Base-by-base conservation (phyloP, 345 rosid genomes). In the Salix dunnii region DNA sequence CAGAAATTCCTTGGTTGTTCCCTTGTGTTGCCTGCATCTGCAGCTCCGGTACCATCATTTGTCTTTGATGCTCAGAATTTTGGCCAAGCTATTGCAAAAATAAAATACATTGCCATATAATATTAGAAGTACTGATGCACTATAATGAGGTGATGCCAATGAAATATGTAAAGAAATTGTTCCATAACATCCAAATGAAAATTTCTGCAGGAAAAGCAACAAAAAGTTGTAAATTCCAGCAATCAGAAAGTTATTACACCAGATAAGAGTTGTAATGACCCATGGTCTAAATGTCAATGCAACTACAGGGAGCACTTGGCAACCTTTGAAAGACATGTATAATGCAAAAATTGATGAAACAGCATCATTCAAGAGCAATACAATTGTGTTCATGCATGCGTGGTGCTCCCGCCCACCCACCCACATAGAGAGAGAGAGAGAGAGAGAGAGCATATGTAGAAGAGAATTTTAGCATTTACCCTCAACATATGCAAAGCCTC, bases 1-100 rank as follows among this genome's bases (percentile, higher is more conserved):
- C 88, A 71, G 94, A 86, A 84, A 86, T 77, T 75, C 90, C 94
- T 70, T 84, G 94, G 79, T 79, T 77, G 78, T 75, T 91, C 70
- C 91, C 95, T 82, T 91, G 97, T 64, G 90, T 77, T 75, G 83
- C 88, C 86, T 91, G 98, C 90, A 90, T 86, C 80, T 86, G 88
- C 79, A 87, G 91, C 81, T 93, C 94, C 31, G 88, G 87, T 74
- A 78, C 79, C 81, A 84, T 81, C 81, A 84, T 81, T 84, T 87
- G 87, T 79, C 92, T 86, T 73, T 89, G 91, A 82, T 80, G 89
- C 86, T 84, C 90, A 43, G 85, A 77, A 74, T 83, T 87, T 75
- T 83, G 77, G 75, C 82, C 86, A 82, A 86, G 86, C 89, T 90
- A 78, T 62, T 74, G 76, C 78, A 82, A 74, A 81, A 86, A 78